These are phyloP conservation scores for Xylariales sp. DNA, from an alignment of 2,329 filamentous ascomycete genomes.

Conservation along the genomic window DNA sequence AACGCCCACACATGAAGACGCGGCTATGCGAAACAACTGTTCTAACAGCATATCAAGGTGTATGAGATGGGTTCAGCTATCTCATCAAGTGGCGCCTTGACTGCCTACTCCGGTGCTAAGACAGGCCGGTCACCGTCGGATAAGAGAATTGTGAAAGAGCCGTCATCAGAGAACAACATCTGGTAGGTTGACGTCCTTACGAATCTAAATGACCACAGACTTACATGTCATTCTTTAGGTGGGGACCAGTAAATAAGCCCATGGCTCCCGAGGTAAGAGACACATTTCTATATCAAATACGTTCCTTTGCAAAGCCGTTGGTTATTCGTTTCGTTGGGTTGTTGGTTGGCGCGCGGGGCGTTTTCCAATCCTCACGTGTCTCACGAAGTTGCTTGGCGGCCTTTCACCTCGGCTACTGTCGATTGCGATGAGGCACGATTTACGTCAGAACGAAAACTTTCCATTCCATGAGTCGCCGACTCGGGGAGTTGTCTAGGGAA, in stretches of 20 bases:
- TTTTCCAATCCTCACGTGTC: conserved; percentile 15
- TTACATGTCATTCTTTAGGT: conserved; percentile 60
- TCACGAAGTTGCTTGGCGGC: conserved; percentile 8
- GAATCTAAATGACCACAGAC: conserved; percentile 29
- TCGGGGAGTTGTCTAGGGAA: conserved; percentile 12
- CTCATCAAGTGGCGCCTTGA: conserved; percentile 93
- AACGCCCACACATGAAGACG: conserved; percentile 25
- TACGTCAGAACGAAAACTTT: conserved; percentile 32
- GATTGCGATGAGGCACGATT: conserved; percentile 26
- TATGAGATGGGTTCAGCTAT: conserved; percentile 99
- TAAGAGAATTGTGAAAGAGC: conserved; percentile 97
- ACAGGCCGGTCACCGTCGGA: conserved; percentile 96
- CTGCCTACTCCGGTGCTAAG: conserved; percentile 97
- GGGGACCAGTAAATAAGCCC: conserved; percentile 99
- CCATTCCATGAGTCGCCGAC: neutral
- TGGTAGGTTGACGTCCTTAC: conserved; percentile 66
- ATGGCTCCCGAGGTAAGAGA: conserved; percentile 89
- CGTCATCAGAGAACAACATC: conserved; percentile 87
- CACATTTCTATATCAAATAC: neutral
- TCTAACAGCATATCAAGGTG: conserved; percentile 52
- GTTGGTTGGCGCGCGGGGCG: conserved; percentile 4
- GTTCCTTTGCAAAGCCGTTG: conserved; percentile 10
- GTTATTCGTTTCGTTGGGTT: neutral
- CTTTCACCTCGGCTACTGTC: conserved; percentile 29
- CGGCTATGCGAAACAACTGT: conserved; percentile 28